Conservation (phyloP, 202 grass and related monocot genomes). For the Thinopyrum obtusiflorum region DNA sequence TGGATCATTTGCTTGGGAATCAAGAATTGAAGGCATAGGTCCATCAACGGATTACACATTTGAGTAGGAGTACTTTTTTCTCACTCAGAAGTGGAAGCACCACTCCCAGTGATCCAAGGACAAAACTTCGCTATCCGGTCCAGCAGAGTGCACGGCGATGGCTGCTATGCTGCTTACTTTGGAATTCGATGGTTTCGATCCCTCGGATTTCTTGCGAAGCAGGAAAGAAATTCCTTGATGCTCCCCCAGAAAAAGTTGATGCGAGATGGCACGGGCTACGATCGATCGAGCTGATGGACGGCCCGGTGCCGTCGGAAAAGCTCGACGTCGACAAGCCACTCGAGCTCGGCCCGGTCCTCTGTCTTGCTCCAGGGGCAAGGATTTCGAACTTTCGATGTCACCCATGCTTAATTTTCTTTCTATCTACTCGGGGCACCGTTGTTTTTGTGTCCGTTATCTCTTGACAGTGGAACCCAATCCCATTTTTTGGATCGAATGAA, state of each 20-base stretch:
- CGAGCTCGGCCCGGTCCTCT: not conserved
- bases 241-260: not conserved
- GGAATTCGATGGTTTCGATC: not conserved
- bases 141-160: not conserved
- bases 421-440: no score
- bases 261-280: not conserved
- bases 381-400: not conserved
- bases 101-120: not conserved
- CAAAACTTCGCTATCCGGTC: not conserved
- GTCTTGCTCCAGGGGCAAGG: not conserved
- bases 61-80: not conserved
- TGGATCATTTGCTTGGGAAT: constrained; percentile 21
- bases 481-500: no score
- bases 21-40: not conserved
- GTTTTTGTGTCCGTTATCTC: no score
- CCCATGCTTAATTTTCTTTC: not conserved
- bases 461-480: no score
- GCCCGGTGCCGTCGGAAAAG: not conserved
- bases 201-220: constrained; percentile 7
- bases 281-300: not conserved
- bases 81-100: not conserved
- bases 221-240: not conserved
- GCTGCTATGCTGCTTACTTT: not conserved
- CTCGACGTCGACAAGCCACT: not conserved
- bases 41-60: not conserved